Evolutionary conservation across 164 flowering plant genomes (phyloP), one percentile per base, ranked within the genome.

Genomic region (Saururus chinensis): DNA sequence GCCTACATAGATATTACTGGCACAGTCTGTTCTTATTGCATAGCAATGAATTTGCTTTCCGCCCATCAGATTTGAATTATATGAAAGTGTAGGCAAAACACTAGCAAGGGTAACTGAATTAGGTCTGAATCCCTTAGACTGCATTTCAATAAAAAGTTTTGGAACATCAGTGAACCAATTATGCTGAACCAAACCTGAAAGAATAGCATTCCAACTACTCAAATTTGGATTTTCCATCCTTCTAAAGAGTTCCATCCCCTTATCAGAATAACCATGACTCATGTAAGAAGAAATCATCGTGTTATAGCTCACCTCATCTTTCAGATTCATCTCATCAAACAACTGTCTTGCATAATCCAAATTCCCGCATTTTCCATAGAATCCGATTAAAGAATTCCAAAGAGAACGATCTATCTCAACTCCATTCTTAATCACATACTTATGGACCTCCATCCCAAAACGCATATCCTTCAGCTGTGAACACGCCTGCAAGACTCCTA

Each of bases 141-240:
- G 88, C 95, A 92, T 89, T 67, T 74, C 62, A 19, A 68, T 68
- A 57, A 83, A 42, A 23, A 85, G 68, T 58, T 77, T 77, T 10
- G 79, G 58, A 55, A 77, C 76, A 22, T 37, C 68, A 26, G 75
- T 82, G 65, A 78, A 74, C 5, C 30, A 66, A 53, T 74, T 77
- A 65, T 86, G 87, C 79, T 92, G 96, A 62, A 77, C 82, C 56
- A 82, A 64, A 57, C 96, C 98, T 4, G 95, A 84, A 68, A 92
- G 69, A 51, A 81, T 64, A 58, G 85, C 82, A 77, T 89, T 92
- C 98, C 96, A 89, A 2, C 85, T 73, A 57, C 78, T 85, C 68
- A 87, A 73, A 52, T 70, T 72, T 1, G 82, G 87, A 14, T 17
- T 77, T 70, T 66, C 62, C 75, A 82, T 76, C 65, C 64, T 71